Evolutionary conservation across 1,284 basidiomycete genomes (phyloP).

Genomic region (Fomitopsis betulina): DNA sequence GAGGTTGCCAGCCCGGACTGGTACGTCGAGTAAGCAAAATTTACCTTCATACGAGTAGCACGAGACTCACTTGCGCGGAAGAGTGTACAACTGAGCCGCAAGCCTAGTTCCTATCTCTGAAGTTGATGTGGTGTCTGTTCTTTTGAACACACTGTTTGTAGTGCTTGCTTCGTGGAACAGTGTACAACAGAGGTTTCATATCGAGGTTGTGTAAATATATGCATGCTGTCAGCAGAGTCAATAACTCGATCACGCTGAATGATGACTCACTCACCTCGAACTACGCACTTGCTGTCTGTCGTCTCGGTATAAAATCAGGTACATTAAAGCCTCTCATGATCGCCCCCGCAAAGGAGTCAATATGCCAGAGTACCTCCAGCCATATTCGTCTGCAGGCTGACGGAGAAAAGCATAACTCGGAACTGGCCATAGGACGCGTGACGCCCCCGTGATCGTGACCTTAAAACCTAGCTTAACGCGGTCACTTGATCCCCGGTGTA

Average conservation of each 20-base stretch:
- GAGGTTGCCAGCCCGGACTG: background rate
- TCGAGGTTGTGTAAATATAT: too few species aligned
- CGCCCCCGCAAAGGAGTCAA: background rate
- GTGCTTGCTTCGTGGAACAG: too few species aligned
- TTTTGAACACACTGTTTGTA: too few species aligned
- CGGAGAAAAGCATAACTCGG: slow-evolving; percentile 45
- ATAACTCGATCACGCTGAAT: too few species aligned
- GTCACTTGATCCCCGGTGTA: background rate
- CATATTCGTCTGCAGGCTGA: background rate
- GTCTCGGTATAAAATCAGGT: background rate
- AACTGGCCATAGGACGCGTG: too few species aligned
- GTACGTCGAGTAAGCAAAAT: background rate
- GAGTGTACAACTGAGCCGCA: background rate
- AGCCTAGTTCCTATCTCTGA: background rate
- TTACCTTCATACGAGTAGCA: background rate
- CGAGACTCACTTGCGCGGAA: background rate
- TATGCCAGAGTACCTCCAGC: background rate
- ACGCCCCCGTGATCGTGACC: background rate
- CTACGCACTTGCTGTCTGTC: background rate
- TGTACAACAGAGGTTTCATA: too few species aligned
- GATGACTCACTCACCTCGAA: too few species aligned
- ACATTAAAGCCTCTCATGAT: background rate
- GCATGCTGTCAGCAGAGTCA: too few species aligned
- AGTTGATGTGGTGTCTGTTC: too few species aligned
- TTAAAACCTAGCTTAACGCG: too few species aligned